Conservation (phyloP, 148 eudicot species). For the Polygonum aviculare region DNA sequence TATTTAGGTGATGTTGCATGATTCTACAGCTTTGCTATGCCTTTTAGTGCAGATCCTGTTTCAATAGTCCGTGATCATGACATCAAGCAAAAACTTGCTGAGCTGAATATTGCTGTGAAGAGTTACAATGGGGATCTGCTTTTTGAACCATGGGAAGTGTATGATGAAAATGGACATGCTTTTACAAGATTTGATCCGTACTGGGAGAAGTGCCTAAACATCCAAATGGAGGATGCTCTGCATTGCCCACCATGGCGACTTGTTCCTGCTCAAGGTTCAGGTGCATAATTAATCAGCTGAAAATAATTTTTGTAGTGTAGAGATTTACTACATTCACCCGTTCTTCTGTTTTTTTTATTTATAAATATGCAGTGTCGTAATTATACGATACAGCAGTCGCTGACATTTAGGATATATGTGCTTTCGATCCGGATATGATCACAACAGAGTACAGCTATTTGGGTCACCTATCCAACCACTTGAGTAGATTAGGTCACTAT, state of each 20-base stretch:
- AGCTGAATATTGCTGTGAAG: conserved; percentile 52
- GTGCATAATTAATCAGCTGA: conserved; percentile 49
- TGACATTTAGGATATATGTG: background rate
- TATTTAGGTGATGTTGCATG: background rate
- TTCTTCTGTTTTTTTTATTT: background rate
- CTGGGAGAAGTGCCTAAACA: conserved; percentile 68
- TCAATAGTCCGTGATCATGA: conserved; percentile 93
- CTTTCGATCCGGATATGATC: background rate
- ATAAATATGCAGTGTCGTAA: background rate
- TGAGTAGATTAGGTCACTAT: background rate
- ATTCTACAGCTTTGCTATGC: background rate
- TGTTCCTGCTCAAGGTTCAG: conserved; percentile 45
- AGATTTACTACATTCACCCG: background rate
- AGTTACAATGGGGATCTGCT: conserved; percentile 83
- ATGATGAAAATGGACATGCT: conserved; percentile 65
- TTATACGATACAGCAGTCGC: background rate
- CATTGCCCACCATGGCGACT: conserved; percentile 74
- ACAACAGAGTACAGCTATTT: background rate
- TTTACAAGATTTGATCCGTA: conserved; percentile 66
- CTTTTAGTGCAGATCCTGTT: conserved; percentile 66
- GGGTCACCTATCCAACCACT: background rate
- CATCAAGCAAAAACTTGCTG: conserved; percentile 65
- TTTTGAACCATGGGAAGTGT: conserved; percentile 93
- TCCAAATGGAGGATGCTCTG: conserved; percentile 51
- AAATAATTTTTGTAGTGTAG: background rate